These are phyloP conservation scores for Phyllosticta citrichinensis DNA, from an alignment of 2,329 filamentous ascomycete species.

Conservation along the genomic window DNA sequence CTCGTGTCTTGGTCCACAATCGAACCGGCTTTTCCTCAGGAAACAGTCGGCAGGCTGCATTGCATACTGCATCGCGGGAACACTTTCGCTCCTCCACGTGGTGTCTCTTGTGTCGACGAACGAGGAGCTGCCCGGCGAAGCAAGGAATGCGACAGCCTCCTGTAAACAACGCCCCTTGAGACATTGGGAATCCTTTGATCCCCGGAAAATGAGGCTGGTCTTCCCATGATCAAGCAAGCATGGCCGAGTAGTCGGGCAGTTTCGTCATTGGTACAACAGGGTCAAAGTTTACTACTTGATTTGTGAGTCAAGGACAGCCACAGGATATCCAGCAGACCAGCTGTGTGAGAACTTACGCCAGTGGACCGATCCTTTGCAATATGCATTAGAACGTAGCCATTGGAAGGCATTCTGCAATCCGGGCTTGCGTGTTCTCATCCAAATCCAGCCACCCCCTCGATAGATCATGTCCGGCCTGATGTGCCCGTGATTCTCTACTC, in stretches of 20 bases:
- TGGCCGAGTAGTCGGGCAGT: neutral
- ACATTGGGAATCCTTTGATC: neutral
- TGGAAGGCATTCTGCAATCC: neutral
- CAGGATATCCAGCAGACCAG: neutral
- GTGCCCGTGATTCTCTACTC: slow-evolving; percentile 12
- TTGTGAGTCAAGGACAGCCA: neutral
- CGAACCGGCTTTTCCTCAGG: neutral
- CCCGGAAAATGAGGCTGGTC: neutral
- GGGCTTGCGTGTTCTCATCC: neutral
- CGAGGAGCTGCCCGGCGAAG: neutral
- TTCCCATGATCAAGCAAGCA: neutral
- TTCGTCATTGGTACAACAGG: neutral
- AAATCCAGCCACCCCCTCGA: neutral
- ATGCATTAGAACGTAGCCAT: neutral
- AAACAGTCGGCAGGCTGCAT: neutral
- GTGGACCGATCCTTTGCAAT: neutral
- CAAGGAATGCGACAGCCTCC: neutral
- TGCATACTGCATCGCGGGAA: neutral
- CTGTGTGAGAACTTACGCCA: neutral
- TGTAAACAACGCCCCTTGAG: neutral
- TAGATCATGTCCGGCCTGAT: neutral
- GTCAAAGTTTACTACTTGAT: neutral
- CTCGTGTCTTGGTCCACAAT: neutral
- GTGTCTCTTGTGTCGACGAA: neutral
- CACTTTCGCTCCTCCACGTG: neutral